Conservation (phyloP, 345 rosid genomes). For the Orychophragmus violaceus region DNA sequence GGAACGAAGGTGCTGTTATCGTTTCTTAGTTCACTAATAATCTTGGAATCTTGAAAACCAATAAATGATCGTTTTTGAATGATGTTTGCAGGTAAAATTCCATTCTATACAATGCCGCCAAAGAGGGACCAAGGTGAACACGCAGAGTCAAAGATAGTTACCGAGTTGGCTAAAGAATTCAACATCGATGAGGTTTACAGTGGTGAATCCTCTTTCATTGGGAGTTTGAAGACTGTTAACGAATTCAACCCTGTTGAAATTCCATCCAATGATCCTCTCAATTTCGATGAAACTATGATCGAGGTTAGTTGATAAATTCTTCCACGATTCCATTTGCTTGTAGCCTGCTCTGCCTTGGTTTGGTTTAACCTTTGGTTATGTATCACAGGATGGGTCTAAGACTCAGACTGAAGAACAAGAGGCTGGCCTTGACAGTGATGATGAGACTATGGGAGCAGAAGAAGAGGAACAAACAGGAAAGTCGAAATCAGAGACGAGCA, state of each 20-base stretch:
- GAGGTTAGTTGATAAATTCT: constrained; percentile 47
- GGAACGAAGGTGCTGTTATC: constrained; percentile 62
- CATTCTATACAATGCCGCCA: constrained; percentile 85
- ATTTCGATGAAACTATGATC: constrained; percentile 61
- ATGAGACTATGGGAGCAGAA: constrained; percentile 41
- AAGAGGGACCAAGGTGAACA: constrained; percentile 56
- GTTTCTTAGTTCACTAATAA: neutral
- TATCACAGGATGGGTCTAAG: constrained; percentile 13
- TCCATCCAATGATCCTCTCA: constrained; percentile 60
- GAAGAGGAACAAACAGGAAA: constrained; percentile 30
- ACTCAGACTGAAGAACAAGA: constrained; percentile 2
- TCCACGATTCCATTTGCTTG: neutral
- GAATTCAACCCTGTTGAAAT: constrained; percentile 68
- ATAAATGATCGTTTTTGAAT: neutral
- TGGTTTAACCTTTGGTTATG: neutral
- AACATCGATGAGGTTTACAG: constrained; percentile 76
- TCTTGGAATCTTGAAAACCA: neutral
- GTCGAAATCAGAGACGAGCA: constrained; percentile 30
- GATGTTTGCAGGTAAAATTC: constrained; percentile 68
- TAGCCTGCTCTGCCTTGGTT: neutral
- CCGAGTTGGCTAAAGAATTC: constrained; percentile 76
- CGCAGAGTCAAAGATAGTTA: constrained; percentile 65
- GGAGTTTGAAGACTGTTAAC: constrained; percentile 64
- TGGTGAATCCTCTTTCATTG: constrained; percentile 74
- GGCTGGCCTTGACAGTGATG: constrained; percentile 19